phyloP scores from a whole-genome alignment of 148 eudicot genomes.

The Chenopodium suecicum region DNA sequence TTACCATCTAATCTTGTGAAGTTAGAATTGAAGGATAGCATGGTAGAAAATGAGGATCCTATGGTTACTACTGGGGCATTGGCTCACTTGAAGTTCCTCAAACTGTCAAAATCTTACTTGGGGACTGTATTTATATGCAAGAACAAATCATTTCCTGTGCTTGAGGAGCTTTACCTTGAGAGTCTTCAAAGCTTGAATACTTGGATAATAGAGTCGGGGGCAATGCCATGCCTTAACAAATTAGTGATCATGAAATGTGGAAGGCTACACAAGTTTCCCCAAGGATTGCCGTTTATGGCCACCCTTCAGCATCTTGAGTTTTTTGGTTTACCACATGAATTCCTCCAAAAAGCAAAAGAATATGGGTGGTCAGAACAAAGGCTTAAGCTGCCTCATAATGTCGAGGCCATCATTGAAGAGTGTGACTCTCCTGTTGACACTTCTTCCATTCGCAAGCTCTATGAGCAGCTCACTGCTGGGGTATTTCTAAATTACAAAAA shows the following conservation, averaged over 20 bases:
- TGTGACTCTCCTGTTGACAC: slow-evolving; percentile 13
- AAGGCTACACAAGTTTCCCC: slow-evolving; percentile 13
- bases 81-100: too few relatives aligned
- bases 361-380: slow-evolving; percentile 22
- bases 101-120: slow-evolving; percentile 4
- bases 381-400: slow-evolving; percentile 17
- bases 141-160: neutral
- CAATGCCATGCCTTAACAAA: slow-evolving; percentile 25
- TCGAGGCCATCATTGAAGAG: slow-evolving; percentile 12
- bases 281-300: neutral
- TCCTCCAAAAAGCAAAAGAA: neutral
- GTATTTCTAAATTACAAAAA: neutral
- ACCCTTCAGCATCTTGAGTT: slow-evolving; percentile 18
- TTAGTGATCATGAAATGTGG: slow-evolving; percentile 12
- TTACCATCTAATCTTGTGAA: too few relatives aligned
- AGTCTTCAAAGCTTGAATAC: neutral
- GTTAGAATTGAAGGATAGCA: too few relatives aligned
- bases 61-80: too few relatives aligned
- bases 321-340: neutral
- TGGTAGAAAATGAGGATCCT: too few relatives aligned
- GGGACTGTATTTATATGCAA: neutral
- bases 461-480: slow-evolving; percentile 19
- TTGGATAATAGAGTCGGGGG: slow-evolving; percentile 18
- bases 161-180: slow-evolving; percentile 16
- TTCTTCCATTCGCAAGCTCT: slow-evolving; percentile 14